Evolutionary conservation across 2,329 filamentous ascomycete genomes (phyloP), one percentile per base, ranked within the genome.

Genomic region (Pestalotiopsis fici): DNA sequence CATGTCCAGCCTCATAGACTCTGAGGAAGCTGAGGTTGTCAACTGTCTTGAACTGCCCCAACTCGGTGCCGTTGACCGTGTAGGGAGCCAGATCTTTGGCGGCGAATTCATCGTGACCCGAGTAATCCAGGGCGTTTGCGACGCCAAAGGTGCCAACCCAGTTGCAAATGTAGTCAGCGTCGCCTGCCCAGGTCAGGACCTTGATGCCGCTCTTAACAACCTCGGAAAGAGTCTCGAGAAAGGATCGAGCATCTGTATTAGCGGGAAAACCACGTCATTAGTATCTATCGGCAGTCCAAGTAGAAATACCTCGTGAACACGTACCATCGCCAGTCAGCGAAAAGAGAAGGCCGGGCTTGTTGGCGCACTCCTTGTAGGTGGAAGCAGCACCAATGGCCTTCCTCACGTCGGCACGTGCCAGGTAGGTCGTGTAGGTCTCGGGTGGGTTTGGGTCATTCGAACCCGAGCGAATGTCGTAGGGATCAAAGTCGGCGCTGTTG

Each of bases 141-240:
- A 82, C 80, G 9, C 79, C 75, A 69, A 88, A 85, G 60, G 82
- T 85, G 1, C 85, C 85, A 59, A 85, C 78, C 86, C 74, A 76
- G 66, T 76, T 76, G 70, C 83, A 85, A 12, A 80, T 78, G 67
- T 82, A 88, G 69, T 88, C 87, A 2, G 83, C 79, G 69, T 89
- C 87, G 4, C 86, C 87, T 68, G 88, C 87, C 9, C 87, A 77
- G 6, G 88, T 77, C 4, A 84, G 79, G 3, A 88, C 83, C 65
- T 84, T 84, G 59, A 88, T 80, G 4, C 86, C 86, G 5, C 81
- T 77, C 65, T 88, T 85, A 11, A 89, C 80, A 11, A 73, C 50
- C 18, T 39, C 63, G 37, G 68, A 71, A 1, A 89, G 76, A 64
- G 84, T 84, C 2, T 79, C 81, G 0, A 87, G 70, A 64, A 69